Conservation (phyloP, 352 stramenopile species). For the Globisporangium irregulare region DNA sequence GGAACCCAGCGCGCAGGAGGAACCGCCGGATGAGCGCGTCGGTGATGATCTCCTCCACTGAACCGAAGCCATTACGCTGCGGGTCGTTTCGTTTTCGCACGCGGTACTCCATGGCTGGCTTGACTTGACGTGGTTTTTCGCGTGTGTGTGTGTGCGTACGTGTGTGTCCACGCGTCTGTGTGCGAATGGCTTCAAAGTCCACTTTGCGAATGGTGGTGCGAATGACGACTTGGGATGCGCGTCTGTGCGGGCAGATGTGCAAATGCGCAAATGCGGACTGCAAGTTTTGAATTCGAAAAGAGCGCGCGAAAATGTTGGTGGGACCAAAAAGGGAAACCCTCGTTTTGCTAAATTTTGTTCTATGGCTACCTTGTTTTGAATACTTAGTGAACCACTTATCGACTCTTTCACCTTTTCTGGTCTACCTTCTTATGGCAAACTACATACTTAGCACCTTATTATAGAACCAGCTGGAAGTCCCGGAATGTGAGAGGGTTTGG, state of each 20-base stretch:
- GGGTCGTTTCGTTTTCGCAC: constrained; percentile 43
- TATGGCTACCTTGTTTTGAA: constrained; percentile 1
- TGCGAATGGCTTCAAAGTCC: neutral
- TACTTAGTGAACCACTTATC: neutral
- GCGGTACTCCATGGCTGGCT: constrained; percentile 33
- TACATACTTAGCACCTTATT: neutral
- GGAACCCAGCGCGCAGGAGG: constrained; percentile 66
- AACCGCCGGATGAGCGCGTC: constrained; percentile 64
- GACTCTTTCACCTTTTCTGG: neutral
- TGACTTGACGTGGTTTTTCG: neutral
- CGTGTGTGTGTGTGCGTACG: neutral
- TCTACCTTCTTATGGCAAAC: constrained; percentile 2
- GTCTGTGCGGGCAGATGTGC: neutral
- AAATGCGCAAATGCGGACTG: constrained; percentile 1
- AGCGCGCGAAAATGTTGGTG: constrained; percentile 16
- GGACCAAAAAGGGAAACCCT: constrained; percentile 16
- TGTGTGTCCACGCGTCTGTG: no score
- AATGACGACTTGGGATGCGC: neutral
- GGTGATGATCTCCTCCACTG: constrained; percentile 30
- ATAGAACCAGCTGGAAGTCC: neutral
- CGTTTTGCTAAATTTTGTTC: constrained; percentile 1
- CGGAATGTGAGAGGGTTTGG: neutral
- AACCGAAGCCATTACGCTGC: neutral
- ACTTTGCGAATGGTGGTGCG: neutral
- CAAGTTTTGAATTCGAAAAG: constrained; percentile 21